Percentiles rank a stretch among this genome's conserved stretches.
Conservation (phyloP, 805 yeast species). For the Grigorovia transvaalensis region DNA sequence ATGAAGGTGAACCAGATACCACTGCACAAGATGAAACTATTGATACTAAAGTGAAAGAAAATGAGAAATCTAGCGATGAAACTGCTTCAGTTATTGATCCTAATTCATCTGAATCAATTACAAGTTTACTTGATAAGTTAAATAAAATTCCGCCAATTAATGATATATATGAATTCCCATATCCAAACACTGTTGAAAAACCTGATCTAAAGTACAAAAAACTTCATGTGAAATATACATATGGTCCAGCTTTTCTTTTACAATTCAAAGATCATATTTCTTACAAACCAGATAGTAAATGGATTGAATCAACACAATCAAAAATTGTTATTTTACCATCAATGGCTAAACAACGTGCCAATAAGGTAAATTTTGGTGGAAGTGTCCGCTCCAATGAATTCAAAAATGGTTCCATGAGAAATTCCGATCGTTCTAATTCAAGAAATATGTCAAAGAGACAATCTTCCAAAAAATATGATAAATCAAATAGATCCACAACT, state of each 20-base stretch:
- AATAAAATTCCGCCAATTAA: conserved; percentile 39
- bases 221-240: conserved; percentile 35
- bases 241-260: conserved; percentile 71
- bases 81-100: conserved; percentile 12
- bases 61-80: conserved; percentile 9
- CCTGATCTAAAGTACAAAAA: conserved; percentile 39
- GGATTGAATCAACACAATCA: conserved; percentile 30
- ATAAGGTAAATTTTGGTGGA: conserved; percentile 27
- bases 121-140: conserved; percentile 44
- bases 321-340: conserved; percentile 27
- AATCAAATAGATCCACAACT: conserved; percentile 28
- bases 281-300: conserved; percentile 52
- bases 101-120: conserved; percentile 30
- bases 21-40: background rate
- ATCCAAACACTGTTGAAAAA: conserved; percentile 43
- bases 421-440: conserved; percentile 40
- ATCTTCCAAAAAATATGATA: conserved; percentile 30
- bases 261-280: conserved; percentile 57
- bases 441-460: conserved; percentile 53
- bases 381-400: conserved; percentile 9
- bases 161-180: conserved; percentile 43
- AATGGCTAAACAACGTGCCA: conserved; percentile 9
- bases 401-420: conserved; percentile 31
- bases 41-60: conserved; percentile 3
- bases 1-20: background rate